Conservation (phyloP, 129 eudicot genomes). For the Ambrosia artemisiifolia region DNA sequence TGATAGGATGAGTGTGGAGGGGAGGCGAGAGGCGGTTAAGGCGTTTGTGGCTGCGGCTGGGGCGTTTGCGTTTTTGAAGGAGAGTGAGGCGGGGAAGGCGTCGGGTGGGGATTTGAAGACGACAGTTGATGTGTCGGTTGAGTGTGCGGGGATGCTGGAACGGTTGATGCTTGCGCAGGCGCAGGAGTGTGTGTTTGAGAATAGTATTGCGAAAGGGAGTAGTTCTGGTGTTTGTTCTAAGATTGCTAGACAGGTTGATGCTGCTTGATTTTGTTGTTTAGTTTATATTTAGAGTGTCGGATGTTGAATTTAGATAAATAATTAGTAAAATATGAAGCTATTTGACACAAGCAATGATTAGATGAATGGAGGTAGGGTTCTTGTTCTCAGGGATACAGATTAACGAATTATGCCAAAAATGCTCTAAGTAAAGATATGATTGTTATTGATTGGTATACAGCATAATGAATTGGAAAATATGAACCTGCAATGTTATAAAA, state of each 20-base stretch:
- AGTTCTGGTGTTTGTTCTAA: slow-evolving; percentile 86
- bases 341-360: too few species aligned
- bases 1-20: slow-evolving; percentile 74
- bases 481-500: too few species aligned
- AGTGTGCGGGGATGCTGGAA: slow-evolving; percentile 98
- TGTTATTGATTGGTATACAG: too few species aligned
- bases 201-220: slow-evolving; percentile 86
- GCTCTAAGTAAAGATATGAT: too few species aligned
- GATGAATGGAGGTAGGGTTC: too few species aligned
- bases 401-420: too few species aligned
- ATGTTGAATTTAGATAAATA: neutral
- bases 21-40: slow-evolving; percentile 74
- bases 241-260: slow-evolving; percentile 80
- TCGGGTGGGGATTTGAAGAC: slow-evolving; percentile 55
- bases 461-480: too few species aligned
- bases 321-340: neutral
- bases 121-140: slow-evolving; percentile 77
- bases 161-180: slow-evolving; percentile 99
- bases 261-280: neutral
- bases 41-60: slow-evolving; percentile 87
- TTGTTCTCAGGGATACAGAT: too few species aligned
- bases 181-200: slow-evolving; percentile 93
- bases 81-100: slow-evolving; percentile 74
- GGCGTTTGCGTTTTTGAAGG: slow-evolving; percentile 82
- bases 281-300: neutral